Conservation (phyloP, 1,139 yeast species). For the Arxiozyma heterogenica region DNA sequence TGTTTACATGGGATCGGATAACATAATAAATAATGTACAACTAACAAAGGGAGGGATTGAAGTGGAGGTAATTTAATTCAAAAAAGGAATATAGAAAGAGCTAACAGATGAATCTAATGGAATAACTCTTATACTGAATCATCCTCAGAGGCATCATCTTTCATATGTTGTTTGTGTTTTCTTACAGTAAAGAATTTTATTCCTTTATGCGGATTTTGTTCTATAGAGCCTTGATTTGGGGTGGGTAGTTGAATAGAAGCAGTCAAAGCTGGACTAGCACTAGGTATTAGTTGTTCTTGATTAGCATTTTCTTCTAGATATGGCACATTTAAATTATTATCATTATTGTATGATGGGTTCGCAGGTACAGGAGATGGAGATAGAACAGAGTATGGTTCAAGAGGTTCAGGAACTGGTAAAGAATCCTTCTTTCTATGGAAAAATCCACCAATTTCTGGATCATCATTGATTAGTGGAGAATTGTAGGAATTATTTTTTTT, state of each 20-base stretch:
- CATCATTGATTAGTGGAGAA: background rate
- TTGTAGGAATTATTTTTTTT: conserved; percentile 13
- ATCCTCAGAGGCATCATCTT: conserved; percentile 49
- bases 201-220: conserved; percentile 44
- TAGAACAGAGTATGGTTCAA: conserved; percentile 5
- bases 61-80: background rate
- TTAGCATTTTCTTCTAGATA: background rate
- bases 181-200: conserved; percentile 71
- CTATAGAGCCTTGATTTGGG: conserved; percentile 7
- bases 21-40: background rate
- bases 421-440: conserved; percentile 9
- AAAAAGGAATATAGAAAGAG: too few species aligned
- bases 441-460: conserved; percentile 6
- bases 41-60: background rate
- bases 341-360: conserved; percentile 1
- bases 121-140: conserved; percentile 47
- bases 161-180: conserved; percentile 39
- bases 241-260: conserved; percentile 1
- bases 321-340: background rate
- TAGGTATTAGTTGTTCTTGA: background rate
- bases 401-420: conserved; percentile 9
- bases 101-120: background rate
- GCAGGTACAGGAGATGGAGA: conserved; percentile 3
- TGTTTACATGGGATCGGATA: background rate
- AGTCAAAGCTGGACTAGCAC: background rate